phyloP scores from a whole-genome alignment of 176 grass and related monocot genomes.

The Carex scoparia region DNA sequence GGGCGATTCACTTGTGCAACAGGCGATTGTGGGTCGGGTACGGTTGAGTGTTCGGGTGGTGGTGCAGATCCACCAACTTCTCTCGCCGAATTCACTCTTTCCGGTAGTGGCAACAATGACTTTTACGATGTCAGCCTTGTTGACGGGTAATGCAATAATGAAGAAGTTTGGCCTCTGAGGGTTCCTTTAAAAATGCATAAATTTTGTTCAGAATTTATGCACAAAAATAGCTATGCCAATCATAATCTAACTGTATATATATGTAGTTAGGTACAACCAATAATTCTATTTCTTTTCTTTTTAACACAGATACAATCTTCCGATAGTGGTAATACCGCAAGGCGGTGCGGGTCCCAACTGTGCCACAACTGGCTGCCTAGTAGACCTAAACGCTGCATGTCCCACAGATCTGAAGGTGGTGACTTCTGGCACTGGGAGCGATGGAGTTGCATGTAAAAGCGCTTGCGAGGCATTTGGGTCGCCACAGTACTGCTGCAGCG shows the following conservation, averaged over 20 bases:
- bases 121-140: constrained; percentile 43
- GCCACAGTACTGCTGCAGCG: constrained; percentile 65
- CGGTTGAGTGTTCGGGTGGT: constrained; percentile 45
- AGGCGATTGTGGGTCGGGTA: constrained; percentile 56
- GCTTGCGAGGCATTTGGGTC: constrained; percentile 58
- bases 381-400: constrained; percentile 47
- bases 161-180: background rate
- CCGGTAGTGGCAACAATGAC: constrained; percentile 32
- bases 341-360: constrained; percentile 14
- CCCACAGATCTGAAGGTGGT: constrained; percentile 43
- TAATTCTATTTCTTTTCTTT: background rate
- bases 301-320: constrained; percentile 29
- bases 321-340: constrained; percentile 30
- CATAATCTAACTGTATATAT: background rate
- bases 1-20: constrained; percentile 45
- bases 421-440: background rate
- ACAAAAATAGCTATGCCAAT: background rate
- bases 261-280: background rate
- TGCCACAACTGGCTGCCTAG: constrained; percentile 45
- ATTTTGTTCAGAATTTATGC: background rate
- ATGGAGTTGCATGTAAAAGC: constrained; percentile 61
- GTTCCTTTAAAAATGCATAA: background rate
- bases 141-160: constrained; percentile 25
- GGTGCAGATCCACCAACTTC: constrained; percentile 41
- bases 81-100: constrained; percentile 63